phyloP scores from a whole-genome alignment of 345 rosid species.

The Arabidopsis arenosa region DNA sequence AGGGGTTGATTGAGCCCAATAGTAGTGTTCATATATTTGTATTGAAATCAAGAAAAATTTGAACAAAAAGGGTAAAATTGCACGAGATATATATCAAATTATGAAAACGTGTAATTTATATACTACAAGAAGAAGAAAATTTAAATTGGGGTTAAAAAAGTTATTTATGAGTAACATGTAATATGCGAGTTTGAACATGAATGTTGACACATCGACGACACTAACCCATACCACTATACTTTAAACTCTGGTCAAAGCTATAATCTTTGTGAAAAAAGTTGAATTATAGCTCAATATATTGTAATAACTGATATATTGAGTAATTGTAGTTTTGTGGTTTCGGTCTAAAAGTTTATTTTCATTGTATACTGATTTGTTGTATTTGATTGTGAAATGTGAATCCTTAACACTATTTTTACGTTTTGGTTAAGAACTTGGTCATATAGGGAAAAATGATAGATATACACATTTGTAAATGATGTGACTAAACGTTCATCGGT shows the following conservation, averaged over 20 bases:
- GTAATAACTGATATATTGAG: background rate
- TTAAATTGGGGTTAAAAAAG: too few species aligned
- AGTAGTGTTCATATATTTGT: background rate
- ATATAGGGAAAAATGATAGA: background rate
- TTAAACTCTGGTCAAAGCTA: too few species aligned
- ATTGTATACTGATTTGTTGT: background rate
- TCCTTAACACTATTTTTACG: background rate
- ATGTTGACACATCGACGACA: background rate
- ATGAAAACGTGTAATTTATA: background rate
- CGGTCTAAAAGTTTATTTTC: background rate
- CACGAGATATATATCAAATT: background rate
- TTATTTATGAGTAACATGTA: too few species aligned
- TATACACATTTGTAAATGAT: constrained; percentile 23
- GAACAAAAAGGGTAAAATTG: background rate
- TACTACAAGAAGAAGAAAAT: background rate
- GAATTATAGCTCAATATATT: background rate
- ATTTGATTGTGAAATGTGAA: background rate
- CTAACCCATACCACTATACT: background rate
- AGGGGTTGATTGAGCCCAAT: background rate
- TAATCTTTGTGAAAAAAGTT: background rate
- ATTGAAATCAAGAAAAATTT: background rate
- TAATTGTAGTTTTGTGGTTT: background rate
- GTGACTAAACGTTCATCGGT: constrained; percentile 29
- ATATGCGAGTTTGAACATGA: background rate
- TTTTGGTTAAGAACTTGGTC: background rate